phyloP scores from a whole-genome alignment of 371 early-diverging fungal species.

The Coemansia sp. region DNA sequence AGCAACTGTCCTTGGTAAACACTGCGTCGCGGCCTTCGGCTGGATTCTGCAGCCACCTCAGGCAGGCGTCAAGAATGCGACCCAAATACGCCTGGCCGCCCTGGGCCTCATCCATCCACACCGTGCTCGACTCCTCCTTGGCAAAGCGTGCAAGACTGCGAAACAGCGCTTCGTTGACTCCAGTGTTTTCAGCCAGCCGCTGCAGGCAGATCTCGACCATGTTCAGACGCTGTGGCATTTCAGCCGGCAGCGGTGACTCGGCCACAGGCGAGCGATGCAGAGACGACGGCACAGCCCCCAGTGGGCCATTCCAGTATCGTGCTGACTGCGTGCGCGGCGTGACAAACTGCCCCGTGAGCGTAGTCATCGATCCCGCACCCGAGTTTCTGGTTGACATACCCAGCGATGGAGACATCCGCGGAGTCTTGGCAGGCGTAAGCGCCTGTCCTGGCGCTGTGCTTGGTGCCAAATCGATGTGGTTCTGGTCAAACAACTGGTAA shows the following conservation, averaged over 20 bases:
- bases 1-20: slow-evolving; percentile 49
- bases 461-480: neutral
- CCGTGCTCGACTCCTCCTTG: slow-evolving; percentile 43
- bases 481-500: neutral
- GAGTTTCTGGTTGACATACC: neutral
- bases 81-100: slow-evolving; percentile 40
- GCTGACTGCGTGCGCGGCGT: slow-evolving; percentile 49
- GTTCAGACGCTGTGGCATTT: slow-evolving; percentile 34
- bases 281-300: slow-evolving; percentile 17
- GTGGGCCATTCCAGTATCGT: slow-evolving; percentile 48
- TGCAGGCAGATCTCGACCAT: slow-evolving; percentile 25
- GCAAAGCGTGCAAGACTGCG: slow-evolving; percentile 50
- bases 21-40: slow-evolving; percentile 46
- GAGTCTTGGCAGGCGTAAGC: slow-evolving; percentile 27
- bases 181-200: slow-evolving; percentile 24
- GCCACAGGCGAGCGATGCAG: slow-evolving; percentile 4
- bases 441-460: neutral
- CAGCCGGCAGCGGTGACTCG: slow-evolving; percentile 41
- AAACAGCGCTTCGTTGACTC: slow-evolving; percentile 45
- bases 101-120: slow-evolving; percentile 20
- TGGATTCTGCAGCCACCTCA: slow-evolving; percentile 44
- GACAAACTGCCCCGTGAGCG: slow-evolving; percentile 7
- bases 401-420: slow-evolving; percentile 27
- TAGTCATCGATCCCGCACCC: neutral
- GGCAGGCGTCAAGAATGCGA: slow-evolving; percentile 36